These are phyloP conservation scores for Diplodia scrobiculata DNA, from an alignment of 2,329 filamentous ascomycete species.

Conservation along the genomic window DNA sequence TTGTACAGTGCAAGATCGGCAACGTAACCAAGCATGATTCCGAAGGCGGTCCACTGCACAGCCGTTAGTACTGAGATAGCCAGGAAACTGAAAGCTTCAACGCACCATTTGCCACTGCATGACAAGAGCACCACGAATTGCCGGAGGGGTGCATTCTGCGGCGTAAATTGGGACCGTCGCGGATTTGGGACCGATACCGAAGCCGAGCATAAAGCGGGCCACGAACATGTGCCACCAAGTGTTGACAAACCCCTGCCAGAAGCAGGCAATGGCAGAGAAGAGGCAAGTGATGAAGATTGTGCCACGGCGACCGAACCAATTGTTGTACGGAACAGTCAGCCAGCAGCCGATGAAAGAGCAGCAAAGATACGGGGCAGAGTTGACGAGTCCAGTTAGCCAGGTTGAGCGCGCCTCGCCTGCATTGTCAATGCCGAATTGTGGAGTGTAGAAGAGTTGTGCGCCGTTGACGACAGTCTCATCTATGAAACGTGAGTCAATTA, in stretches of 20 bases:
- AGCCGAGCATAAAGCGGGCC: slow-evolving; percentile 71
- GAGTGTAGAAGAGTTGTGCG: slow-evolving; percentile 66
- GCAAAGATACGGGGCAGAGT: slow-evolving; percentile 65
- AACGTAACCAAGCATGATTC: slow-evolving; percentile 38
- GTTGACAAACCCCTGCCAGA: slow-evolving; percentile 67
- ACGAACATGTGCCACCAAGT: slow-evolving; percentile 72
- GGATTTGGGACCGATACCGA: slow-evolving; percentile 76
- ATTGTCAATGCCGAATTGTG: slow-evolving; percentile 60
- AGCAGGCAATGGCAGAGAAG: slow-evolving; percentile 62
- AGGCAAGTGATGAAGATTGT: slow-evolving; percentile 76
- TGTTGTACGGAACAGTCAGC: slow-evolving; percentile 73
- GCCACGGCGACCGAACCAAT: slow-evolving; percentile 67
- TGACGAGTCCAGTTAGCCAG: slow-evolving; percentile 65
- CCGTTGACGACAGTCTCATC: slow-evolving; percentile 72
- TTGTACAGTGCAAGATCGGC: slow-evolving; percentile 35
- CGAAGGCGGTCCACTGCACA: slow-evolving; percentile 41
- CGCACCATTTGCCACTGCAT: slow-evolving; percentile 74
- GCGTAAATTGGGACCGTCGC: slow-evolving; percentile 76
- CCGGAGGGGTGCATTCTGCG: slow-evolving; percentile 70
- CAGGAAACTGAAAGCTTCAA: neutral
- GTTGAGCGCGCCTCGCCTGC: slow-evolving; percentile 50
- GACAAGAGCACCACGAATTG: slow-evolving; percentile 72
- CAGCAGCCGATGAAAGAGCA: slow-evolving; percentile 71
- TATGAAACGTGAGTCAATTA: slow-evolving; percentile 32
- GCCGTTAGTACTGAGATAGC: neutral